These are phyloP conservation scores for Coemansia sp. DNA, from an alignment of 192 early-diverging fungal genomes.

Conservation along the genomic window DNA sequence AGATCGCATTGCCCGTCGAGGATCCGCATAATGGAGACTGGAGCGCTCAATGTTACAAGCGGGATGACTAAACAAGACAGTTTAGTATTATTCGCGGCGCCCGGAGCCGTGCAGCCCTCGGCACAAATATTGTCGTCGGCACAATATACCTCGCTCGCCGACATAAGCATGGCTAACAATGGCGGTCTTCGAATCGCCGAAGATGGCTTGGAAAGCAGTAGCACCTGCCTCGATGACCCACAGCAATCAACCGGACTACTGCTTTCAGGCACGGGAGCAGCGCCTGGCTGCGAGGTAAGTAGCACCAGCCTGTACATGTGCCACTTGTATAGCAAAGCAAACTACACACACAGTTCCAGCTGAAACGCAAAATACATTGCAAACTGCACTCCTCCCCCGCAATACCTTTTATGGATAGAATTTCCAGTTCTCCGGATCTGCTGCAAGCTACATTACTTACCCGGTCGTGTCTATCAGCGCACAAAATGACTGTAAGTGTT, in stretches of 20 bases:
- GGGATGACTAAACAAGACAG: background rate
- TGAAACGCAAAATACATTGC: too few relatives aligned
- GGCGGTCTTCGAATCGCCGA: background rate
- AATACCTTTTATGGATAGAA: background rate
- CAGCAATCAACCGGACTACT: background rate
- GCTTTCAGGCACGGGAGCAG: background rate
- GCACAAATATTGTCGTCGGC: background rate
- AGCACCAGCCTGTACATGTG: background rate
- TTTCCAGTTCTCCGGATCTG: background rate
- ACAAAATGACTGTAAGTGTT: background rate
- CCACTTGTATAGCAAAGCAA: background rate
- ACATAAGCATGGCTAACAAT: constrained; percentile 1
- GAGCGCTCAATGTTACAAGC: background rate
- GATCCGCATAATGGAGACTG: background rate
- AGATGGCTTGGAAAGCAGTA: constrained; percentile 5
- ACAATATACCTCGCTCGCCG: background rate
- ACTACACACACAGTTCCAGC: background rate
- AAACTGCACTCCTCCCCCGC: too few relatives aligned
- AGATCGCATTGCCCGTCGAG: background rate
- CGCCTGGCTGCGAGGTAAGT: background rate
- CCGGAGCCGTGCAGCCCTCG: background rate
- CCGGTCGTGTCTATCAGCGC: background rate
- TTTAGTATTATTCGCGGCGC: background rate
- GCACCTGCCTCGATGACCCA: background rate
- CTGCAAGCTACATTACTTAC: background rate